Conservation (phyloP, 139 green algal species). For the Chlamydomonas schloesseri region DNA sequence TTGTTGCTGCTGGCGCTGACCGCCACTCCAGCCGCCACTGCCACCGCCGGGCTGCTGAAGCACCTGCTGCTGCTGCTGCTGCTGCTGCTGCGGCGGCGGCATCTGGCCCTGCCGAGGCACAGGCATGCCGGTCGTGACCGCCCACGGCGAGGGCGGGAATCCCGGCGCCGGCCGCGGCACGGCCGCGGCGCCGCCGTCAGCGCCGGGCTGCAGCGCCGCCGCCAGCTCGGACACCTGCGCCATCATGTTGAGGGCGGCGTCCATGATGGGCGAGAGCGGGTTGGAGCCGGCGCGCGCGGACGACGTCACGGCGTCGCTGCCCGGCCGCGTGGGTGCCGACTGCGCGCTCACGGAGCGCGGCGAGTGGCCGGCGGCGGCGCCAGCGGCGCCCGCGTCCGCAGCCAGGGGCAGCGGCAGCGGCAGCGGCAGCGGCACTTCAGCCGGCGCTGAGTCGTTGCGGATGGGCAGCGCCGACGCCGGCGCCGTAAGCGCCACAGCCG, state of each 20-base stretch:
- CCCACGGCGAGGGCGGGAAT: background rate
- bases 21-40: too few species aligned
- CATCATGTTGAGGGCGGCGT: slow-evolving; percentile 16
- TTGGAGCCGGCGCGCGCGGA: background rate
- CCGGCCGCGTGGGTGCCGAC: background rate
- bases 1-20: too few species aligned
- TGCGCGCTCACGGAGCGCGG: background rate
- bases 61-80: background rate
- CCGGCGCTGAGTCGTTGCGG: too few species aligned
- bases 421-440: too few species aligned
- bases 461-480: background rate
- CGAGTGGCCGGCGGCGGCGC: background rate
- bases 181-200: background rate
- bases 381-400: too few species aligned
- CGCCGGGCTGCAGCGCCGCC: background rate
- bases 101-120: background rate
- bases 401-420: too few species aligned
- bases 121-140: background rate
- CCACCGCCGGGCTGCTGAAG: too few species aligned
- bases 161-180: too few species aligned
- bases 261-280: background rate
- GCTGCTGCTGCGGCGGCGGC: background rate
- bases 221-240: slow-evolving; percentile 8
- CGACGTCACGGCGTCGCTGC: background rate
- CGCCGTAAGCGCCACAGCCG: background rate